Base-by-base conservation (phyloP, 1,284 basidiomycete species). In the Bjerkandera adusta region DNA sequence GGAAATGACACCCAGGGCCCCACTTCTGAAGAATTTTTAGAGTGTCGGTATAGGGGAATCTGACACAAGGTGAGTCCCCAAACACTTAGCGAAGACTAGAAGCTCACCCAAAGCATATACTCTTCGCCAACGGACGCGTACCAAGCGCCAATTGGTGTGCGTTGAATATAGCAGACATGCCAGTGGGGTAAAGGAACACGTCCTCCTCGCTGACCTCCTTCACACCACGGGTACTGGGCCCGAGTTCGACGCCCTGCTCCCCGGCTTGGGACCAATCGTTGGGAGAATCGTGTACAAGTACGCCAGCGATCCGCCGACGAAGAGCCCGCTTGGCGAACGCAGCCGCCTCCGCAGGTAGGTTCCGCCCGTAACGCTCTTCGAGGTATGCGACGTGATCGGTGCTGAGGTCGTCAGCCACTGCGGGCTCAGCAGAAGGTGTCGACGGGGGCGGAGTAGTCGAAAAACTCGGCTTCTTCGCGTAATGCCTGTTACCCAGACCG, bases 21-120 rank as follows among this genome's bases (percentile, higher is more conserved):
- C 95, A 99, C 68, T 99, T 98, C 57, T 96, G 75, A 3, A 99
- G 73, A 35, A 97, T 83, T 68, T 99, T 99, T 51, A 97, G 78
- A n/a, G 96, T 98, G 66, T 99, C 97, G 7, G 86, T 92, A 66
- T 98, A 99, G 0, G 95, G 90, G 67, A 99, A 99, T 15, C 95
- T 96, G 60, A 40, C 54, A 36, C 7, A 8, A 18, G 10, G 13
- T 12, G 13, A 25, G 29, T 16, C 11, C 12, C 4, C 10, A 39
- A 1, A 15, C 16, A 12, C 25, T 15, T 16, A 13, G 27, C 25
- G 44, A 18, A 21, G 41, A 21, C 40, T 37, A 32, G 8, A n/a
- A 29, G 66, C 83, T 53, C 60, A 93, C 92, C 93, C 94, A 57
- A 96, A 97, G 61, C 92, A 95, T 29, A 94, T 78, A 57, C 89